These are phyloP conservation scores for Styphnolobium japonicum DNA, from an alignment of 306 rosid species.

Conservation along the genomic window DNA sequence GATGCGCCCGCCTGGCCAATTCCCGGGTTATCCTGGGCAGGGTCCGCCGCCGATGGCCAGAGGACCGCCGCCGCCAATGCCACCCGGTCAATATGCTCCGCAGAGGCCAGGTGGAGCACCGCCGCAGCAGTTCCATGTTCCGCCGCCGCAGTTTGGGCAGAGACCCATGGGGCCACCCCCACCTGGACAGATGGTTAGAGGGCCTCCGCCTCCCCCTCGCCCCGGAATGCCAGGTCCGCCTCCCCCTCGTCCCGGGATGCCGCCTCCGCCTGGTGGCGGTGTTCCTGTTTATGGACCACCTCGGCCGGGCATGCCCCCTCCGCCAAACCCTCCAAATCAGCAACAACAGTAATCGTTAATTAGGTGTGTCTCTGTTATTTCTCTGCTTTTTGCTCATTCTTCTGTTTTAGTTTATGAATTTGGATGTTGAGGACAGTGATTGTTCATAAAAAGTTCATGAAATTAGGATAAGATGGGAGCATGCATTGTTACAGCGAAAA, in stretches of 20 bases:
- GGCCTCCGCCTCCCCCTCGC: constrained; percentile 83
- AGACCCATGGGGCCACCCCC: constrained; percentile 99
- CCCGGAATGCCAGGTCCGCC: constrained; percentile 81
- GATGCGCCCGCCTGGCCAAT: constrained; percentile 76
- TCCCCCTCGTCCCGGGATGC: constrained; percentile 90
- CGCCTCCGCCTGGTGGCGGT: constrained; percentile 80
- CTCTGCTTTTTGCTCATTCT: neutral
- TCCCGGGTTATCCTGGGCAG: constrained; percentile 66
- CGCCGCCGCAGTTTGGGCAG: constrained; percentile 86
- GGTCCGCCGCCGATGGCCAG: constrained; percentile 61
- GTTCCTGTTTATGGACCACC: constrained; percentile 87
- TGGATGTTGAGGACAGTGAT: too few relatives aligned
- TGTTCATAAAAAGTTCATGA: neutral
- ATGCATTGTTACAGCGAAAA: neutral
- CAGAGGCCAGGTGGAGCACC: constrained; percentile 70
- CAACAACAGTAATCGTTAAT: constrained; percentile 57
- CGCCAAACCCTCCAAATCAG: constrained; percentile 74
- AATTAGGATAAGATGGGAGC: neutral
- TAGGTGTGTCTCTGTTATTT: constrained; percentile 6
- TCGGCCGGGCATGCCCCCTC: constrained; percentile 86
- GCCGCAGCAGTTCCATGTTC: constrained; percentile 48
- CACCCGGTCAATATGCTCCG: constrained; percentile 59
- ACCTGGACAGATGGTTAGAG: constrained; percentile 93
- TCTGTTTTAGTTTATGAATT: neutral
- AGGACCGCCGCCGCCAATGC: constrained; percentile 66